Percentiles rank a stretch among this genome's conserved stretches.
Evolutionary conservation across 768 basidiomycete species (phyloP).

Genomic region (Gloeopeniophorella convolvens): DNA sequence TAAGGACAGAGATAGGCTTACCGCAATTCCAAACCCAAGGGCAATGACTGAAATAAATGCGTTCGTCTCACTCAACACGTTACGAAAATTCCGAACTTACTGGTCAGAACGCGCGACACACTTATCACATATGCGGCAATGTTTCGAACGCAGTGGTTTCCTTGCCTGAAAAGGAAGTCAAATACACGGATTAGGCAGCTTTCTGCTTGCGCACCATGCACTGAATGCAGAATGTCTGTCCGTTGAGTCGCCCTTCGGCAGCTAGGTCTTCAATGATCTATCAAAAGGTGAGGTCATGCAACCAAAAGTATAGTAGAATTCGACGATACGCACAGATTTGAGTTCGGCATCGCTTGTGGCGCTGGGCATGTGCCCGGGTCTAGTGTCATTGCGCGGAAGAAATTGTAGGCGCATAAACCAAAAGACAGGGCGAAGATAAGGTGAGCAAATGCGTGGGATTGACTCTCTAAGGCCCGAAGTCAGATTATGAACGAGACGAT

Average conservation of each 20-base stretch:
- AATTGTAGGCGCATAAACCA: slow-evolving; percentile 77
- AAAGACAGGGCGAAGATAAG: slow-evolving; percentile 66
- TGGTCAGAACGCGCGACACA: slow-evolving; percentile 92
- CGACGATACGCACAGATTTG: slow-evolving; percentile 59
- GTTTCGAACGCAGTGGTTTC: slow-evolving; percentile 90
- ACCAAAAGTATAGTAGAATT: background rate
- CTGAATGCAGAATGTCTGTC: slow-evolving; percentile 92
- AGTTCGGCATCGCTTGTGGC: slow-evolving; percentile 79
- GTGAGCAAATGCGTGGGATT: slow-evolving; percentile 69
- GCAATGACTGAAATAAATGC: slow-evolving; percentile 60
- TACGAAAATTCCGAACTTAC: slow-evolving; percentile 40
- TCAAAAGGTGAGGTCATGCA: background rate
- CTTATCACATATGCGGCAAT: slow-evolving; percentile 86
- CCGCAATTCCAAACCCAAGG: slow-evolving; percentile 99
- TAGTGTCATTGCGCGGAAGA: slow-evolving; percentile 82
- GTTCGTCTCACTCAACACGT: slow-evolving; percentile 6
- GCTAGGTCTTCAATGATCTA: slow-evolving; percentile 90
- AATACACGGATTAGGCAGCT: background rate
- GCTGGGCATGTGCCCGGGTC: slow-evolving; percentile 87
- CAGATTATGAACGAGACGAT: background rate
- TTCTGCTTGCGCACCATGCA: slow-evolving; percentile 64
- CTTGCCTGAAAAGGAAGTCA: slow-evolving; percentile 45
- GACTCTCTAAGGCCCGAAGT: slow-evolving; percentile 47
- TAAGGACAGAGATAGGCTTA: slow-evolving; percentile 33
- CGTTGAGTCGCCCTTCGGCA: slow-evolving; percentile 81